Evolutionary conservation across 2,329 filamentous ascomycete species (phyloP).

Genomic region (Alternaria solani): DNA sequence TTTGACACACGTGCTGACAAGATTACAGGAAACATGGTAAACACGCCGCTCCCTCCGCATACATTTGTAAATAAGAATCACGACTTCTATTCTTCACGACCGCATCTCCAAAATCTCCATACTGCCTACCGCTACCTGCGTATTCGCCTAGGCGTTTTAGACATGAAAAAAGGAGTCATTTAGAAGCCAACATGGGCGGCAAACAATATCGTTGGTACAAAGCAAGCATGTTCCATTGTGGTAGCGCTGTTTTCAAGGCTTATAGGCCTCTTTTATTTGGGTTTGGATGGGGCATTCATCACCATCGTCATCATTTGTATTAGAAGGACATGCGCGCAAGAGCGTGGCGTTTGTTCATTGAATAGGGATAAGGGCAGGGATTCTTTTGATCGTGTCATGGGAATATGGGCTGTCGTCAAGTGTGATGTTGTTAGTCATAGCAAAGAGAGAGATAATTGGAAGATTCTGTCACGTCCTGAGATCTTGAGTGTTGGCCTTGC

Average conservation of each 20-base stretch:
- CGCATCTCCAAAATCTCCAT: conserved; percentile 3
- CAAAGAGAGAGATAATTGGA: neutral
- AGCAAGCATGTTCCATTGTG: neutral
- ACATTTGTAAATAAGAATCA: conserved; percentile 1
- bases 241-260: neutral
- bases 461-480: neutral
- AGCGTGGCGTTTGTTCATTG: conserved; percentile 16
- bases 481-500: neutral
- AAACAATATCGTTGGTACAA: conserved; percentile 1
- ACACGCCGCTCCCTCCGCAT: neutral
- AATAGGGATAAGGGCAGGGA: neutral
- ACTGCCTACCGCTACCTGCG: conserved; percentile 5
- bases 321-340: conserved; percentile 15
- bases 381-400: neutral
- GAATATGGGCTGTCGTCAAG: neutral
- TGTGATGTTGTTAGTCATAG: neutral
- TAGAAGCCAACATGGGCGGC: conserved; percentile 9
- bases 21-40: conserved; percentile 15
- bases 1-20: neutral
- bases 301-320: neutral
- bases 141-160: conserved; percentile 21
- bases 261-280: conserved; percentile 1
- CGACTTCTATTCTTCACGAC: conserved; percentile 3
- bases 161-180: conserved; percentile 13
- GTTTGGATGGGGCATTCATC: neutral